Base-by-base conservation (phyloP, 2,329 filamentous ascomycete species). In the Decorospora gaudefroyi region DNA sequence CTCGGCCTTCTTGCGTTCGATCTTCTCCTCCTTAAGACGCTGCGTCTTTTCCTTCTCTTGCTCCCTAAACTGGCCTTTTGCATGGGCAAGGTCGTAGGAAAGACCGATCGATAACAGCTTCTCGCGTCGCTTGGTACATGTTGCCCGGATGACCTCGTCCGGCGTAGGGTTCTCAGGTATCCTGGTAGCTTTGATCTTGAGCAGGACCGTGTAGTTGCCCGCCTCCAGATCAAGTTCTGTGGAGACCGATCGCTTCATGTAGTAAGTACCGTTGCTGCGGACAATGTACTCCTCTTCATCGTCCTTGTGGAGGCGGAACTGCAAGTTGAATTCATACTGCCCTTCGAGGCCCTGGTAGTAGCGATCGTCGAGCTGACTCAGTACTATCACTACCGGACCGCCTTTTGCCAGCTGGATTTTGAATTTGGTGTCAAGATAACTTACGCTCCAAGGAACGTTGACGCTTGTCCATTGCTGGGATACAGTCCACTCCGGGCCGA, bases 151-250 rank as follows among this genome's bases (percentile, higher is more conserved):
- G 1, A 87, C 82, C 25, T 89, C 79, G 51, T 90, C 85, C 11
- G 87, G 79, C 0, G 79, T 76, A 1, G 74, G 69, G 6, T 78
- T 71, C 17, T 76, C 65, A 4, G 68, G 61, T 7, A 71, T 60
- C n/a, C 85, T 80, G 12, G 78, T 78, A 1, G 87, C 87, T 6
- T 84, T 83, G 45, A 93, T 79, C 64, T 88, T 90, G 67, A 92
- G 79, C 15, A 89, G 76, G 4, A 95, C 82, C 5, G 81, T 82
- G 69, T 95, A 95, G 29, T 80, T 82, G 8, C 89, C 89, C 0
- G 85, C 79, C 13, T 88, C 83, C 17, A 95, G 80, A 23, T 85
- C 77, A 6, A 93, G 76, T 65, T 93, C 89, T 1, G 87, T 84
- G 36, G 86, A 90, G 26, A 90, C 85, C 1, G 86, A 88, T 5